Evolutionary conservation across 2,329 filamentous ascomycete species (phyloP).

Genomic region (Pestalotiopsis sp.): DNA sequence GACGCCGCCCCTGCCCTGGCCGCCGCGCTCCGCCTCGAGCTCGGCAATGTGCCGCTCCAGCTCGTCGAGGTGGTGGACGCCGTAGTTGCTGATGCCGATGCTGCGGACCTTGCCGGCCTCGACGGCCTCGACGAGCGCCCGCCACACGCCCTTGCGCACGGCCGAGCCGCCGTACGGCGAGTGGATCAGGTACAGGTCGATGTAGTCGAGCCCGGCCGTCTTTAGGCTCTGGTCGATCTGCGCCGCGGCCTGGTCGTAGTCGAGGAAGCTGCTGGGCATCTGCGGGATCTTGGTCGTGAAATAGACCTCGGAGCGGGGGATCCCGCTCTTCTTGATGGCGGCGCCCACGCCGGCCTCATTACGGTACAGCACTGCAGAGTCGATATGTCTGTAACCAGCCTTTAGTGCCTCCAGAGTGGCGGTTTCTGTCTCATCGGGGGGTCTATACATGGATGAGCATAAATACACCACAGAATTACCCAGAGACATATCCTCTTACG

Average conservation of each 20-base stretch:
- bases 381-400: conserved; percentile 59
- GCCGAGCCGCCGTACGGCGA: conserved; percentile 60
- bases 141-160: conserved; percentile 62
- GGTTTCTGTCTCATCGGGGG: conserved; percentile 39
- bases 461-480: background rate
- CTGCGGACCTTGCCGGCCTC: conserved; percentile 64
- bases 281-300: conserved; percentile 58
- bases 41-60: conserved; percentile 61
- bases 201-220: conserved; percentile 65
- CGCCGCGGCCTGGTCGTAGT: conserved; percentile 66
- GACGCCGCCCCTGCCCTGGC: conserved; percentile 67
- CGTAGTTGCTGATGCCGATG: conserved; percentile 67
- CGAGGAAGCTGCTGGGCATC: conserved; percentile 31
- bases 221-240: conserved; percentile 66
- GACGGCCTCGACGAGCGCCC: conserved; percentile 63
- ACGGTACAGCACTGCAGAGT: conserved; percentile 54
- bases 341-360: conserved; percentile 53
- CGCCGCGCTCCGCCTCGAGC: conserved; percentile 58
- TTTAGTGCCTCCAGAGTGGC: conserved; percentile 47
- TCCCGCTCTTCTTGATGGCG: conserved; percentile 40
- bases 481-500: conserved; percentile 37
- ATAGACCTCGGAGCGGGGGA: conserved; percentile 53
- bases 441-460: conserved; percentile 21
- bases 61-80: conserved; percentile 64
- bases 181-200: conserved; percentile 68